phyloP scores from a whole-genome alignment of 2,329 filamentous ascomycete species.

The Drechmeria coniospora region DNA sequence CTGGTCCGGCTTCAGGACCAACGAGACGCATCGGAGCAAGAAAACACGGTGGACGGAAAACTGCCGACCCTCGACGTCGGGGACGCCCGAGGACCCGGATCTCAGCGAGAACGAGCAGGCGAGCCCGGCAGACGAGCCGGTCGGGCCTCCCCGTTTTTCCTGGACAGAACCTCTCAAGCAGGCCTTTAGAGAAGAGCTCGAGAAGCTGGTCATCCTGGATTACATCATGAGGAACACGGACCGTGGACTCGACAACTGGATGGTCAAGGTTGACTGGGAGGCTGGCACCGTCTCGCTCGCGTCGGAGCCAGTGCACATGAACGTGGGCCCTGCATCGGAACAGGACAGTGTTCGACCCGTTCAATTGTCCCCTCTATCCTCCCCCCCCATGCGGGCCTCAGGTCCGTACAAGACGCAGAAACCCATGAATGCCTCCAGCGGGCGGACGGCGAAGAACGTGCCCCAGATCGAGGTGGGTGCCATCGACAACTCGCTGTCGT shows the following conservation, averaged over 20 bases:
- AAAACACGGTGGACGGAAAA: slow-evolving; percentile 66
- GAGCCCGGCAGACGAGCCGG: slow-evolving; percentile 30
- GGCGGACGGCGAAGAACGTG: slow-evolving; percentile 26
- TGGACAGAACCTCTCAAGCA: slow-evolving; percentile 87
- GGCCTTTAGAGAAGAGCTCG: slow-evolving; percentile 83
- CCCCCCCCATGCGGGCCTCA: slow-evolving; percentile 26
- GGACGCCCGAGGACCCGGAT: slow-evolving; percentile 44
- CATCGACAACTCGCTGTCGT: slow-evolving; percentile 95
- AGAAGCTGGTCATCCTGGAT: slow-evolving; percentile 92
- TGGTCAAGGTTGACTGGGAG: slow-evolving; percentile 90
- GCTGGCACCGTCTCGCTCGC: slow-evolving; percentile 71
- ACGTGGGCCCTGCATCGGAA: slow-evolving; percentile 36
- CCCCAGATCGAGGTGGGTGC: slow-evolving; percentile 68
- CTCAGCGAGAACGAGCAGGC: slow-evolving; percentile 44
- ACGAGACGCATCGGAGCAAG: slow-evolving; percentile 50
- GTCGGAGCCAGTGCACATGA: slow-evolving; percentile 59
- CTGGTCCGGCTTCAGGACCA: slow-evolving; percentile 51
- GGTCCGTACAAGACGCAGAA: slow-evolving; percentile 65
- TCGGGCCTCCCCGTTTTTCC: slow-evolving; percentile 44
- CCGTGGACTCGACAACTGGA: slow-evolving; percentile 94
- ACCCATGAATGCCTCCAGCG: slow-evolving; percentile 63
- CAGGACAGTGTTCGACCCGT: slow-evolving; percentile 45
- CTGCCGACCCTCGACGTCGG: slow-evolving; percentile 48
- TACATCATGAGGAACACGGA: slow-evolving; percentile 99
- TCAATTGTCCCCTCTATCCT: slow-evolving; percentile 27